Percentiles rank a stretch among this genome's conserved stretches.
Evolutionary conservation across 345 rosid genomes (phyloP).

Genomic region (Salix arbutifolia): DNA sequence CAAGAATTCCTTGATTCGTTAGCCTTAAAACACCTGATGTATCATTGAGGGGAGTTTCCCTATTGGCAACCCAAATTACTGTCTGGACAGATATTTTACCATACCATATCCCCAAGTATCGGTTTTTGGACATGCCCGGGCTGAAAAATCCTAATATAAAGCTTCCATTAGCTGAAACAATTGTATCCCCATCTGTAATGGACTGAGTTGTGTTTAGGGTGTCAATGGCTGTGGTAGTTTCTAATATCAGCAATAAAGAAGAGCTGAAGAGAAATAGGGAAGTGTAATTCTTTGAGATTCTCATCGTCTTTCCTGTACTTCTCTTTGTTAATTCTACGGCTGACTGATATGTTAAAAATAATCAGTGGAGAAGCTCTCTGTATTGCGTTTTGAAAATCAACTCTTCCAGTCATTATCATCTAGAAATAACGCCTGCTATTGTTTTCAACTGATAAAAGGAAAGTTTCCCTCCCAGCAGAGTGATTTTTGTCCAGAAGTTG

Average conservation of each 20-base stretch:
- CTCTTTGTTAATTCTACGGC: not conserved
- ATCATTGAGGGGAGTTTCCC: no score
- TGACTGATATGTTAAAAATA: no score
- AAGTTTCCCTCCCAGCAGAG: no score
- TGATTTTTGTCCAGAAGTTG: no score
- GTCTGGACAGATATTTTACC: not conserved
- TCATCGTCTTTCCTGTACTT: not conserved
- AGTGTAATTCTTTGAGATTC: not conserved
- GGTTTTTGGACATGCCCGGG: not conserved
- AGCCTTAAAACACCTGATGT: no score
- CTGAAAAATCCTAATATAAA: not conserved
- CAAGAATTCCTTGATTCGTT: no score
- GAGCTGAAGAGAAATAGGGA: not conserved
- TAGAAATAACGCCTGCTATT: no score
- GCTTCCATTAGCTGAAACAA: slow-evolving; percentile 1
- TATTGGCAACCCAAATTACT: no score
- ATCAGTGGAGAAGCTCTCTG: no score
- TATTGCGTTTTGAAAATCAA: no score
- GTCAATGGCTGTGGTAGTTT: not conserved
- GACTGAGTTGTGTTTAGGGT: slow-evolving; percentile 1
- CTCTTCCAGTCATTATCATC: no score
- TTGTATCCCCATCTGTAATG: not conserved
- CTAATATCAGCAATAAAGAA: not conserved
- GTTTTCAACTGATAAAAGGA: no score
- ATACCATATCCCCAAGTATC: not conserved